Percentiles rank a stretch among this genome's conserved stretches.
Evolutionary conservation across 495 filamentous ascomycete genomes (phyloP).

Genomic region (Immersiella caudata): DNA sequence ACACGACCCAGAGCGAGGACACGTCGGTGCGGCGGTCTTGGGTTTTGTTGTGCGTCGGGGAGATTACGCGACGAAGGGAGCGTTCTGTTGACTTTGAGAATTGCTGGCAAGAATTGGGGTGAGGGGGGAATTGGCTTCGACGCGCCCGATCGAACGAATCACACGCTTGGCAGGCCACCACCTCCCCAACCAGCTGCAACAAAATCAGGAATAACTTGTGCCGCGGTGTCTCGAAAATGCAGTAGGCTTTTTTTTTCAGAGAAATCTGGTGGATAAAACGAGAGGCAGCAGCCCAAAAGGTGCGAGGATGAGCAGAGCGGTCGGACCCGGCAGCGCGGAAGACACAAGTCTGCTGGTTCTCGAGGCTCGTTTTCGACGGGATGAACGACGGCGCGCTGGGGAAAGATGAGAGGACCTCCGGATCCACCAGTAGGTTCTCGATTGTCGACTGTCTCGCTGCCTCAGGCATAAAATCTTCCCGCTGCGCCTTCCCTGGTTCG

Average conservation of each 20-base stretch:
- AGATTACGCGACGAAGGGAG: constrained; percentile 29
- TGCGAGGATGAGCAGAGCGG: not conserved
- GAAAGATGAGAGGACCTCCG: not conserved
- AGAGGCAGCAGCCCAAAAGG: not conserved
- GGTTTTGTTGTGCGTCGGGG: constrained; percentile 27
- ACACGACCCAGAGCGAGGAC: not conserved
- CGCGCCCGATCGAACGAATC: constrained; percentile 39
- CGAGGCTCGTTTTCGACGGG: not conserved
- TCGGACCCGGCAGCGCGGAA: constrained; percentile 1
- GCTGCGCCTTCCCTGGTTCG: too few species aligned
- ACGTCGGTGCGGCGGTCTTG: constrained; percentile 21
- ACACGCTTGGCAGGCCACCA: constrained; percentile 24
- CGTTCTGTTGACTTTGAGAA: constrained; percentile 28
- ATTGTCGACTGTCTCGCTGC: too few species aligned
- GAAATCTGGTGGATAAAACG: not conserved
- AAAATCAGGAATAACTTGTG: not conserved
- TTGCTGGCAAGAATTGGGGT: constrained; percentile 24
- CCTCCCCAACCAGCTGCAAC: constrained; percentile 4
- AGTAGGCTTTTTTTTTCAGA: not conserved
- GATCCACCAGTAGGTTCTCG: not conserved
- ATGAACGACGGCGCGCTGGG: not conserved
- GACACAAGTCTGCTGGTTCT: not conserved
- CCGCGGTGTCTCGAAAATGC: constrained; percentile 4
- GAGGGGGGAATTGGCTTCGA: constrained; percentile 29
- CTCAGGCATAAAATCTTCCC: too few species aligned